phyloP scores from a whole-genome alignment of 2,329 filamentous ascomycete genomes.

The Aspergillus sclerotialis region DNA sequence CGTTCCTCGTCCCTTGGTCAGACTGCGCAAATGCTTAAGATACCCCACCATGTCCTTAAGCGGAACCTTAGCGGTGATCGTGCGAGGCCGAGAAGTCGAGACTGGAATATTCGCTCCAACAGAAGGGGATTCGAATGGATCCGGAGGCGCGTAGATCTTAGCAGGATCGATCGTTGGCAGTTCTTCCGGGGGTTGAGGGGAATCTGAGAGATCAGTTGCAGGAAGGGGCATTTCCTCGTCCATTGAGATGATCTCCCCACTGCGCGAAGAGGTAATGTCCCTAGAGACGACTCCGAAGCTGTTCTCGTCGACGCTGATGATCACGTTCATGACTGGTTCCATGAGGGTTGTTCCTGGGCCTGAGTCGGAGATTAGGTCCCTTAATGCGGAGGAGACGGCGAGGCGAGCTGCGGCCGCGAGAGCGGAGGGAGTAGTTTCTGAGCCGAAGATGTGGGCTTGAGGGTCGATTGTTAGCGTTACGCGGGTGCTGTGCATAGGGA shows the following conservation, averaged over 20 bases:
- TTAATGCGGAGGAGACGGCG: slow-evolving; percentile 64
- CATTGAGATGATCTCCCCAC: slow-evolving; percentile 67
- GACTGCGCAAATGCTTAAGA: slow-evolving; percentile 75
- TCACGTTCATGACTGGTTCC: slow-evolving; percentile 88
- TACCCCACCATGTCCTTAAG: slow-evolving; percentile 97
- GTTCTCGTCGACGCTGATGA: slow-evolving; percentile 77
- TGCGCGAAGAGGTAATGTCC: slow-evolving; percentile 66
- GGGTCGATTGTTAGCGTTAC: slow-evolving; percentile 66
- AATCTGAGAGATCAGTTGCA: slow-evolving; percentile 17
- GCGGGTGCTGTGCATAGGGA: slow-evolving; percentile 69
- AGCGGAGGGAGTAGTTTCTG: slow-evolving; percentile 60
- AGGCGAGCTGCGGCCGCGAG: slow-evolving; percentile 60
- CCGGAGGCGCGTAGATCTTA: slow-evolving; percentile 78
- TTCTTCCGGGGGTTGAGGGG: slow-evolving; percentile 19
- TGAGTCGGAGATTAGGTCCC: slow-evolving; percentile 36
- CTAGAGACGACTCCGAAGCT: slow-evolving; percentile 77
- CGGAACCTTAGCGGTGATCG: slow-evolving; percentile 80
- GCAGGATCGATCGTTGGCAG: slow-evolving; percentile 55
- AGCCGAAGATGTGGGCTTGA: slow-evolving; percentile 55
- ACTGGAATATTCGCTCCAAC: slow-evolving; percentile 17
- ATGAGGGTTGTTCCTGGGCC: slow-evolving; percentile 59
- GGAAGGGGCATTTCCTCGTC: slow-evolving; percentile 41
- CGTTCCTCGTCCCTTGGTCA: slow-evolving; percentile 77
- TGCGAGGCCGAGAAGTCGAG: slow-evolving; percentile 42
- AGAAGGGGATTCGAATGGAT: slow-evolving; percentile 57